Evolutionary conservation across 2,329 filamentous ascomycete species (phyloP).

Genomic region (Penicillium carneum): DNA sequence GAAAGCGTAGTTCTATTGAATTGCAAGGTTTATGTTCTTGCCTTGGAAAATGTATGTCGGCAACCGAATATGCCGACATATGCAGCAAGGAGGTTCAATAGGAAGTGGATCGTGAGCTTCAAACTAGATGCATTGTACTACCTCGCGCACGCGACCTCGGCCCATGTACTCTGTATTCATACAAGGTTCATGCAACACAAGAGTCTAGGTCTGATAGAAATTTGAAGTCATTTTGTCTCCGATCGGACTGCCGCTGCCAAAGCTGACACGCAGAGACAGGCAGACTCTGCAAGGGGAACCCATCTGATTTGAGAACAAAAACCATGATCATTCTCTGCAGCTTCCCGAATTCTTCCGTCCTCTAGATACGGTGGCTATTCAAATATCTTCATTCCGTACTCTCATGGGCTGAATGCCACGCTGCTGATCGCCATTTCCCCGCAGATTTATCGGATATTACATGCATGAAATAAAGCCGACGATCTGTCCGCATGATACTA

Average conservation of each 20-base stretch:
- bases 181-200: slow-evolving; percentile 7
- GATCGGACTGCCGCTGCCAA: background rate
- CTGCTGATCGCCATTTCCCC: slow-evolving; percentile 32
- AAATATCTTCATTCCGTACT: background rate
- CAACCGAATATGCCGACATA: background rate
- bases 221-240: background rate
- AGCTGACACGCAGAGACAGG: slow-evolving; percentile 13
- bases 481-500: slow-evolving; percentile 32
- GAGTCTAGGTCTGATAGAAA: background rate
- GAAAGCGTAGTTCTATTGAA: background rate
- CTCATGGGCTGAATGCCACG: slow-evolving; percentile 8
- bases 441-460: slow-evolving; percentile 20
- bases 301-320: slow-evolving; percentile 27
- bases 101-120: slow-evolving; percentile 4
- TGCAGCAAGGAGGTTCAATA: slow-evolving; percentile 22
- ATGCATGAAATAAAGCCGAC: slow-evolving; percentile 11
- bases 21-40: background rate
- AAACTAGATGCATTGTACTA: background rate
- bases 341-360: slow-evolving; percentile 16
- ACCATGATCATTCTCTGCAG: slow-evolving; percentile 27
- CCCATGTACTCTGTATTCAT: background rate
- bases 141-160: slow-evolving; percentile 15
- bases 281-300: slow-evolving; percentile 32
- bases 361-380: background rate
- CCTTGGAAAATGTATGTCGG: background rate